Base-by-base conservation (phyloP, 257 asterid species). In the Solanum sejunctum region DNA sequence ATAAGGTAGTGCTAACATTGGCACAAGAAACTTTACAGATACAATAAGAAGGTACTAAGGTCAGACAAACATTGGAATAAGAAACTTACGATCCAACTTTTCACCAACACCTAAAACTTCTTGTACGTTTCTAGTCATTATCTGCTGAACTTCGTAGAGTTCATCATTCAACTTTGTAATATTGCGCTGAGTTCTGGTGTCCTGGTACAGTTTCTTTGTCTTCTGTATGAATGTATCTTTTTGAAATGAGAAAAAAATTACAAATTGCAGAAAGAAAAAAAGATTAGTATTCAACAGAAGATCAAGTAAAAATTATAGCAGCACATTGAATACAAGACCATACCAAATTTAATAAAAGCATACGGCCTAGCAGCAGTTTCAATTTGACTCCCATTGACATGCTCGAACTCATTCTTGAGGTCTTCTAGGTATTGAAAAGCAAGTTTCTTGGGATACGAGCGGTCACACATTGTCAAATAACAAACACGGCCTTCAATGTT, bases 351-450 rank as follows among this genome's bases (percentile, higher is more conserved):
- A 87, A 96, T 96, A 86, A 96, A 96, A 83, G 98, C 98, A 89
- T 96, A 96, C 5, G 99, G 99, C 85, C 99, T 94, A 71, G 97
- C 99, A 87, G 99, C 99, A 84, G 99, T 96, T 91, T 96, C 99
- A 49, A 91, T 93, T 93, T 95, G 98, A 89, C 88, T 93, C 84
- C 94, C 98, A 85, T 93, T 93, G 63, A 91, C 90, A 83, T 92
- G 93, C 90, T 93, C 99, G 87, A 96, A 96, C 28, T 28, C 28
- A 28, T 28, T 28, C 28, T 28, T 28, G 43, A 96, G 95, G 90
- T 96, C 99, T 90, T 96, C 99, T 81, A 96, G 93, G 88, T 96
- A 96, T 87, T 96, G 99, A 86, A 91, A 96, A 64, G 98, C 89
- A 56, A 96, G 99, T 87, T 96, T 96, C 94, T 96, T 94, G 54